These are phyloP conservation scores for Fraxinus dipetala DNA, from an alignment of 305 asterid species.

Conservation along the genomic window DNA sequence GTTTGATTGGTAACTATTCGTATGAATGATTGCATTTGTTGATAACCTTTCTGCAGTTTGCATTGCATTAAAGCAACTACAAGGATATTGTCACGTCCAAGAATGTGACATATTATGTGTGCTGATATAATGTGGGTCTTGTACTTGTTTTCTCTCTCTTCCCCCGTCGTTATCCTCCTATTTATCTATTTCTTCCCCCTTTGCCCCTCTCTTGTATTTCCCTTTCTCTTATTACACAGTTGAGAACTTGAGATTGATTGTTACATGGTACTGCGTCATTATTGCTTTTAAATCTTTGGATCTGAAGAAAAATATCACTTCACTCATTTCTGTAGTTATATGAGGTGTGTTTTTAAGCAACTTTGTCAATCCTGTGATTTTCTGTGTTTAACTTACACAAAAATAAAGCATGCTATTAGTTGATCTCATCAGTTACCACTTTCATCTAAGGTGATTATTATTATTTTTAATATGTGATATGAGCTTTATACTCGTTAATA, in stretches of 20 bases:
- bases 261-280: background rate
- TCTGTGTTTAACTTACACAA: background rate
- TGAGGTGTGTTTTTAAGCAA: background rate
- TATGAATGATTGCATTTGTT: background rate
- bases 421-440: background rate
- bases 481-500: constrained; percentile 17
- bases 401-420: background rate
- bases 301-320: constrained; percentile 6
- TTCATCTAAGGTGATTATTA: constrained; percentile 3
- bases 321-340: constrained; percentile 15
- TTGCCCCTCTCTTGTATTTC: background rate
- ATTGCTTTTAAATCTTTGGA: background rate
- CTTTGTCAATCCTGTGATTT: background rate
- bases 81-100: background rate
- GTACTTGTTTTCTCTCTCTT: background rate
- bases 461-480: background rate
- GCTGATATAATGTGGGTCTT: background rate
- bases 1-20: background rate
- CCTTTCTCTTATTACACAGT: background rate
- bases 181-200: background rate
- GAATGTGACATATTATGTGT: background rate
- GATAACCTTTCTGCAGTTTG: background rate
- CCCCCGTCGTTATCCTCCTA: background rate
- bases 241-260: background rate
- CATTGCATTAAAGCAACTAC: background rate